Evolutionary conservation across 2,329 filamentous ascomycete genomes (phyloP).

Genomic region (Penicillium sp.): DNA sequence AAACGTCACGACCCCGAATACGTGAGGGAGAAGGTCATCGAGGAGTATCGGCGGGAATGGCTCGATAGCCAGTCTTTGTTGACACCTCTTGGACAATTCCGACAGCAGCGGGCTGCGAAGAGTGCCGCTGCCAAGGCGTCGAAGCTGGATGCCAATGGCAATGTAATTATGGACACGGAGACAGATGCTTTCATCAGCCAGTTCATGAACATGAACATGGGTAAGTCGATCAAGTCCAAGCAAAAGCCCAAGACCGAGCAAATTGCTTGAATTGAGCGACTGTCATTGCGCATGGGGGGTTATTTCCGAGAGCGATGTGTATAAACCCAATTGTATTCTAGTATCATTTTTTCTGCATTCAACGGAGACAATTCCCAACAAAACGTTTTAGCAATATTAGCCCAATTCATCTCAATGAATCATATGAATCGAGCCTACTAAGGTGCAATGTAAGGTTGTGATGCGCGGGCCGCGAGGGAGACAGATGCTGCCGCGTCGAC

Average conservation of each 20-base stretch:
- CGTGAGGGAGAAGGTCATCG: conserved; percentile 60
- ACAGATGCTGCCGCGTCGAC: conserved; percentile 15
- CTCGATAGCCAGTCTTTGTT: conserved; percentile 46
- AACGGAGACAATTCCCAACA: neutral
- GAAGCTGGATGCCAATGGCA: conserved; percentile 38
- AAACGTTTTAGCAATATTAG: neutral
- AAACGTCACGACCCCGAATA: conserved; percentile 76
- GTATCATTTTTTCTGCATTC: conserved; percentile 15
- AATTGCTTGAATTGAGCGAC: conserved; percentile 8
- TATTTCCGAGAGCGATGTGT: conserved; percentile 25
- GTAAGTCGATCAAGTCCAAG: conserved; percentile 9
- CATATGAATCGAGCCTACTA: neutral
- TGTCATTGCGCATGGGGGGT: neutral
- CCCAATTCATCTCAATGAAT: neutral
- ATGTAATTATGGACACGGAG: conserved; percentile 32
- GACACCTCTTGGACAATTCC: conserved; percentile 48
- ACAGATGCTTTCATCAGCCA: conserved; percentile 38
- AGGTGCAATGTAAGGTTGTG: neutral
- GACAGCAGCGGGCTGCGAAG: conserved; percentile 36
- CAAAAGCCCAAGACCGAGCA: conserved; percentile 11
- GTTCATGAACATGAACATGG: conserved; percentile 30
- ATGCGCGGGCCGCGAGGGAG: conserved; percentile 18
- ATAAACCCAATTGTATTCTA: conserved; percentile 29
- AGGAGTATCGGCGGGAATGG: conserved; percentile 52
- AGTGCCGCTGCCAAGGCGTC: conserved; percentile 36